These are phyloP conservation scores for Podila minutissima DNA, from an alignment of 192 early-diverging fungal genomes.

Conservation along the genomic window DNA sequence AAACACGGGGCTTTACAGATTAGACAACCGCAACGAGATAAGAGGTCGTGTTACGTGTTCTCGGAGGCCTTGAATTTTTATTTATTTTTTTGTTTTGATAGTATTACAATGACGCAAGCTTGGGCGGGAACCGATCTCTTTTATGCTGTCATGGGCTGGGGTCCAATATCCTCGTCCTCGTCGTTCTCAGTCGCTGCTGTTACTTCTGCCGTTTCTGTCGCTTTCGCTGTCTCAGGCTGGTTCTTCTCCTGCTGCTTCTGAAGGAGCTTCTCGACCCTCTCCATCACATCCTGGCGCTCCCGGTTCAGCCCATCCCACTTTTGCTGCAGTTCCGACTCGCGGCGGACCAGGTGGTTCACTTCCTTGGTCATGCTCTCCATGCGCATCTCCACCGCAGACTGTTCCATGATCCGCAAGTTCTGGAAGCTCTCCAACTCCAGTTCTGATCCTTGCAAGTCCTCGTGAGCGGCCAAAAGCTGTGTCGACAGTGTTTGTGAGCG, in stretches of 20 bases:
- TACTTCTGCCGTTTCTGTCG: background rate
- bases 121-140: background rate
- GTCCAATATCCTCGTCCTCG: background rate
- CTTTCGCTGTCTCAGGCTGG: background rate
- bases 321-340: conserved; percentile 50
- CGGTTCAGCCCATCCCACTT: conserved; percentile 46
- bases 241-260: conserved; percentile 17
- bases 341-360: conserved; percentile 53
- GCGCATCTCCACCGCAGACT: conserved; percentile 67
- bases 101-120: too few relatives aligned
- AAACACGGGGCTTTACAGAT: too few relatives aligned
- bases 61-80: too few relatives aligned
- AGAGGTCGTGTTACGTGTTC: too few relatives aligned
- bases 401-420: conserved; percentile 65
- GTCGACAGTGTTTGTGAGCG: conserved; percentile 71
- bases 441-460: conserved; percentile 65
- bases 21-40: too few relatives aligned
- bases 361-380: conserved; percentile 56
- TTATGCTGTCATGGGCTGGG: conserved; percentile 8
- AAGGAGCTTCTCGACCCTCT: conserved; percentile 61
- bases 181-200: background rate
- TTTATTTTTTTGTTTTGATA: too few relatives aligned
- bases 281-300: conserved; percentile 49
- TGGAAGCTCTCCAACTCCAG: conserved; percentile 71
- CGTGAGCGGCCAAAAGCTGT: conserved; percentile 65